Evolutionary conservation across 2,329 filamentous ascomycete species (phyloP).

Genomic region (Raffaelea albimanens): DNA sequence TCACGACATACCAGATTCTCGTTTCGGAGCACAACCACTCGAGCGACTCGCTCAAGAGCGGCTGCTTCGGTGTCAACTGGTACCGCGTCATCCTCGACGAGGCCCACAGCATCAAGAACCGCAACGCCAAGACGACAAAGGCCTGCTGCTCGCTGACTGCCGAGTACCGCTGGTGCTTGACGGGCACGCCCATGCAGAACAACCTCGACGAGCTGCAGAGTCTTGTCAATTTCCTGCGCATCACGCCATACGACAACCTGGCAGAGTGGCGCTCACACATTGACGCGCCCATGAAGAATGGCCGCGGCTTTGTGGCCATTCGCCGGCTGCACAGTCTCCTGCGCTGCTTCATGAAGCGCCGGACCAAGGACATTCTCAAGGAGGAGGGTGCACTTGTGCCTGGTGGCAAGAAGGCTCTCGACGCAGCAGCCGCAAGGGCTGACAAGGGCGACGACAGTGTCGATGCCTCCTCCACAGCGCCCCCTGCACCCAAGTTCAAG

Average conservation of each 20-base stretch:
- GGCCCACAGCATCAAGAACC: constrained; percentile 97
- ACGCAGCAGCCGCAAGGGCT: no score
- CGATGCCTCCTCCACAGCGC: constrained; percentile 7
- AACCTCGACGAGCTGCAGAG: constrained; percentile 95
- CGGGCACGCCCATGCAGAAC: constrained; percentile 96
- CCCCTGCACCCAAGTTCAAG: constrained; percentile 61
- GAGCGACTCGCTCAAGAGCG: constrained; percentile 58
- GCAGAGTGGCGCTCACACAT: constrained; percentile 87
- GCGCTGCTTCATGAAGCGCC: constrained; percentile 95
- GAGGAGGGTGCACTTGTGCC: constrained; percentile 72
- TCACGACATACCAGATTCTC: constrained; percentile 93
- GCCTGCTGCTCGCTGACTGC: constrained; percentile 77
- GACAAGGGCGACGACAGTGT: no score
- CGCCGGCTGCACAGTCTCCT: constrained; percentile 74
- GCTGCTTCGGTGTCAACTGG: constrained; percentile 89
- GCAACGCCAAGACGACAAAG: constrained; percentile 90
- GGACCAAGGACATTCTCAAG: constrained; percentile 94
- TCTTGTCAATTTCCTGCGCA: constrained; percentile 82
- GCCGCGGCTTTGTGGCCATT: constrained; percentile 82
- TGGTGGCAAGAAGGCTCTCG: constrained; percentile 51
- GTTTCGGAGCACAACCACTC: constrained; percentile 79
- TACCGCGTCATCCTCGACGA: constrained; percentile 93
- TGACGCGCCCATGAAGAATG: constrained; percentile 79
- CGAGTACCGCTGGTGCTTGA: constrained; percentile 92
- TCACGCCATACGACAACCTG: constrained; percentile 83